Evolutionary conservation across 2,329 filamentous ascomycete species (phyloP).

Genomic region (Talaromyces sp.): DNA sequence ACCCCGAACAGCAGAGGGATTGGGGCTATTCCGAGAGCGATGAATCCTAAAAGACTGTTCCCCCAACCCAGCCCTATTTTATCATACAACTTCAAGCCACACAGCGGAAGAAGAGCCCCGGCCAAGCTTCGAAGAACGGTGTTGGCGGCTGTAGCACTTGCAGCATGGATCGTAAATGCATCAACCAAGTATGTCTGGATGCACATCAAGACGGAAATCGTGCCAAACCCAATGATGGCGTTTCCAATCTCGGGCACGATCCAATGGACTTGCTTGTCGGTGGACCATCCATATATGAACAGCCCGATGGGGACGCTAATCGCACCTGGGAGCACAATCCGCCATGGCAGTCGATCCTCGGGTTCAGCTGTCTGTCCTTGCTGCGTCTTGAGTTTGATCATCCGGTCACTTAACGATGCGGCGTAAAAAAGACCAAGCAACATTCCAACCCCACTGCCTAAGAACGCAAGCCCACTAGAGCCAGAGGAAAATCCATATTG

Average conservation of each 20-base stretch:
- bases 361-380: background rate
- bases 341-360: background rate
- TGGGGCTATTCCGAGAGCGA: background rate
- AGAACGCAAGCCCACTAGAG: conserved; percentile 42
- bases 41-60: background rate
- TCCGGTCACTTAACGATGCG: conserved; percentile 6
- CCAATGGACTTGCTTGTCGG: conserved; percentile 41
- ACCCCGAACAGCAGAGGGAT: too few species aligned
- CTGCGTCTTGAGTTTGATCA: background rate
- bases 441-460: conserved; percentile 44
- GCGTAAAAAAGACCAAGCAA: conserved; percentile 9
- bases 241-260: conserved; percentile 46
- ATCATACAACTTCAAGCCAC: background rate
- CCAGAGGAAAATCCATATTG: conserved; percentile 46
- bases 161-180: background rate
- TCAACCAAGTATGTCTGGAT: conserved; percentile 1
- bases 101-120: background rate
- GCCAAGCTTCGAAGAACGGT: background rate
- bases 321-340: background rate
- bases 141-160: background rate
- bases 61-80: background rate
- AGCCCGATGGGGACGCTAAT: conserved; percentile 25
- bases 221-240: conserved; percentile 39
- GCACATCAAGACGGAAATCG: conserved; percentile 19
- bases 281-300: conserved; percentile 49